Base-by-base conservation (phyloP, 306 rosid genomes). In the Mucuna pruriens region DNA sequence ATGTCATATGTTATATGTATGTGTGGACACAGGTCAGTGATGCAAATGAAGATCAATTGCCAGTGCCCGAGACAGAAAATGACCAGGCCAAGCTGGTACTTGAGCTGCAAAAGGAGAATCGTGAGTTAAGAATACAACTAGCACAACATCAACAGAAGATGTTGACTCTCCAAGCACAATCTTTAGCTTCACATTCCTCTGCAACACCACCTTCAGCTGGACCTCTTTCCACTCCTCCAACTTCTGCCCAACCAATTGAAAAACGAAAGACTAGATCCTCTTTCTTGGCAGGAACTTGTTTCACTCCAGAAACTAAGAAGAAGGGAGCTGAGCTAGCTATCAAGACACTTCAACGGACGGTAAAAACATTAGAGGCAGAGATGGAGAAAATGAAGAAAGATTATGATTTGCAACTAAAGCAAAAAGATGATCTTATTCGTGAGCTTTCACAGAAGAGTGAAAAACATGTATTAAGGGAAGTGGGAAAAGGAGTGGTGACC, bases 21-120 rank as follows among this genome's bases (percentile, higher is more conserved):
- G 22, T 57, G 23, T 71, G 54, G 64, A 75, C 63, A 77, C 89
- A 93, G 99, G 88, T 90, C 57, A 79, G 86, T 6, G 99, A 93
- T 55, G 84, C 75, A 49, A 87, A 67, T 25, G 97, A 89, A 85
- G 92, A 91, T 62, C 31, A 31, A 90, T 71, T 82, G 61, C 87
- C 79, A 39, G 76, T 75, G 15, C 90, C 90, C 0, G 98, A 80
- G 86, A 84, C 88, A 58, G 97, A 90, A 78, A 79, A 93, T 17
- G 99, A 93, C 71, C 95, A 88, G 71, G 90, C 97, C 38, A 95
- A 90, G 86, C 85, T 93, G 58, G 78, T 95, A 67, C 88, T 88
- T 36, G 98, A 90, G 84, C 80, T 95, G 74, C 98, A 95, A 88
- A 93, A 88, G 82, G 97, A 95, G 87, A 95, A 95, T 60, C 90